phyloP scores from a whole-genome alignment of 306 rosid genomes.

The Glycine latifolia region DNA sequence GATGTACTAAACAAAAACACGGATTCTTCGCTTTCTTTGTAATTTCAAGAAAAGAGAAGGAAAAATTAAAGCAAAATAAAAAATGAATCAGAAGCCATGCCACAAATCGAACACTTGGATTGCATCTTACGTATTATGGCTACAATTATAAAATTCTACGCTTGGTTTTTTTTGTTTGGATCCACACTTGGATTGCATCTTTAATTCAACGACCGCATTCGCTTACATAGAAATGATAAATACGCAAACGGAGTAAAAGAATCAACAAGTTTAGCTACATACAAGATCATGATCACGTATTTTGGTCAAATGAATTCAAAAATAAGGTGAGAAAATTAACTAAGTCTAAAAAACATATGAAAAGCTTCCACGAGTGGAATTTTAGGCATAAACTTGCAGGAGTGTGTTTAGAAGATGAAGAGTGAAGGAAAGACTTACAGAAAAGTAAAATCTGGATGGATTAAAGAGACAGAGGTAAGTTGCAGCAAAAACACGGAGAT shows the following conservation, averaged over 20 bases:
- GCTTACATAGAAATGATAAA: too few relatives aligned
- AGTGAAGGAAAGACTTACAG: conserved; percentile 12
- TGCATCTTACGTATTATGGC: background rate
- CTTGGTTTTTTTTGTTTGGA: too few relatives aligned
- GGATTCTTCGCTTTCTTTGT: background rate
- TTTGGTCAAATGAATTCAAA: background rate
- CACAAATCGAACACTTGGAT: background rate
- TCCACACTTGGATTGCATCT: background rate
- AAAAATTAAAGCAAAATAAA: background rate
- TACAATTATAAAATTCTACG: background rate
- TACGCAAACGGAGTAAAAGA: background rate
- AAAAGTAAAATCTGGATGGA: background rate
- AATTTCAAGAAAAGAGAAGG: background rate
- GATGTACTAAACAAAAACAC: background rate
- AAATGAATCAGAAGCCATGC: background rate
- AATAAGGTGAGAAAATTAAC: background rate
- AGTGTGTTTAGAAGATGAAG: background rate
- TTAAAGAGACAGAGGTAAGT: background rate
- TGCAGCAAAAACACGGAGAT: background rate
- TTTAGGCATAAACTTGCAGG: too few relatives aligned
- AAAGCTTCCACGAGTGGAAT: background rate
- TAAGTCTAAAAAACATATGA: background rate
- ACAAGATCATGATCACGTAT: background rate
- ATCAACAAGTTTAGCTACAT: background rate
- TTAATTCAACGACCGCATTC: conserved; percentile 7